phyloP scores from a whole-genome alignment of 345 rosid species.

The Toxicodendron radicans region DNA sequence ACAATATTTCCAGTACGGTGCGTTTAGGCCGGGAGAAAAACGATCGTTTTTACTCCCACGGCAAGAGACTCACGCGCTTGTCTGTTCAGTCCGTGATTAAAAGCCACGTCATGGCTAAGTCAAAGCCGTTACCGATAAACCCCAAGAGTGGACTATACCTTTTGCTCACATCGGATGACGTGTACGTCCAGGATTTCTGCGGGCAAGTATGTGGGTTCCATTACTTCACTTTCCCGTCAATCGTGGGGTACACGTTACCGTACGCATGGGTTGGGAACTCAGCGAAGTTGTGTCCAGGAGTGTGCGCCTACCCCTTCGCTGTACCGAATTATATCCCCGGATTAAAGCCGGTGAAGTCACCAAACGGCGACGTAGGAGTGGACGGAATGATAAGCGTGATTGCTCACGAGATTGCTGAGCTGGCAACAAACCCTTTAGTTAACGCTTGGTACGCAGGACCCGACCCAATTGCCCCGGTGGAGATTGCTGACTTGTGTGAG shows the following conservation, averaged over 20 bases:
- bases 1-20: slow-evolving; percentile 58
- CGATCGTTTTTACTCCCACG: slow-evolving; percentile 93
- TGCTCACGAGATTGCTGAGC: slow-evolving; percentile 93
- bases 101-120: slow-evolving; percentile 64
- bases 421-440: slow-evolving; percentile 88
- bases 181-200: slow-evolving; percentile 94
- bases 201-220: slow-evolving; percentile 95
- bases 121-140: slow-evolving; percentile 72
- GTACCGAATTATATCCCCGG: slow-evolving; percentile 69
- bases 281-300: slow-evolving; percentile 81
- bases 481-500: slow-evolving; percentile 94
- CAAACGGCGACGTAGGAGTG: slow-evolving; percentile 83
- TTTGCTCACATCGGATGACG: slow-evolving; percentile 79
- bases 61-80: slow-evolving; percentile 74
- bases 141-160: slow-evolving; percentile 79
- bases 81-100: slow-evolving; percentile 85
- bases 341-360: slow-evolving; percentile 65
- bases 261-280: slow-evolving; percentile 99
- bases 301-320: slow-evolving; percentile 94
- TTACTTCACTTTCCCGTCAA: slow-evolving; percentile 93
- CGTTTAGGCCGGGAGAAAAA: slow-evolving; percentile 73
- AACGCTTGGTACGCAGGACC: slow-evolving; percentile 97
- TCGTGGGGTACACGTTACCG: slow-evolving; percentile 89
- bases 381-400: slow-evolving; percentile 98
- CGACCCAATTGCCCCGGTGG: slow-evolving; percentile 89